These are phyloP conservation scores for Cryptococcus sp. DNA, from an alignment of 1,284 basidiomycete genomes.

Conservation along the genomic window DNA sequence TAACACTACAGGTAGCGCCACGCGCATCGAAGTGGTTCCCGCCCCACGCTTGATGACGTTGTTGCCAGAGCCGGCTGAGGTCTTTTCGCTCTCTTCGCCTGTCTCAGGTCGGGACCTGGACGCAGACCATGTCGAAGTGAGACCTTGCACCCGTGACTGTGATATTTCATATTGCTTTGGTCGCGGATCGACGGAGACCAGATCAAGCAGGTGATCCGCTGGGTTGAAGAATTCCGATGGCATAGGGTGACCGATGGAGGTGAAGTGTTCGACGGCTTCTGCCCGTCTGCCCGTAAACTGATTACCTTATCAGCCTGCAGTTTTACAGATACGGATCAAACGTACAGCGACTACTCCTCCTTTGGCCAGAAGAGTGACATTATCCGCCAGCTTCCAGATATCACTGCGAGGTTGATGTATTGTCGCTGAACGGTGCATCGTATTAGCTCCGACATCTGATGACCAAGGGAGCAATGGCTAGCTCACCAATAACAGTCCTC, in stretches of 20 bases:
- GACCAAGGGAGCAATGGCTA: neutral
- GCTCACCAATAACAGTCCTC: constrained; percentile 57
- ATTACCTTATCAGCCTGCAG: neutral
- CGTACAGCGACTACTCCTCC: constrained; percentile 55
- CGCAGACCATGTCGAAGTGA: constrained; percentile 26
- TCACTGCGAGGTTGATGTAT: constrained; percentile 61
- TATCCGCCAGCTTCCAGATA: constrained; percentile 57
- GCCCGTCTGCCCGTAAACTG: constrained; percentile 38
- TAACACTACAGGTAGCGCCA: constrained; percentile 52
- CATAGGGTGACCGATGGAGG: constrained; percentile 47
- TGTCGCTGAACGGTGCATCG: constrained; percentile 46
- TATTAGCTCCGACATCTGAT: constrained; percentile 1
- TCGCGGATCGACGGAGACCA: constrained; percentile 51
- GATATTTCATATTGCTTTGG: constrained; percentile 25
- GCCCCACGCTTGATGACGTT: constrained; percentile 15
- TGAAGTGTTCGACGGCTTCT: constrained; percentile 46
- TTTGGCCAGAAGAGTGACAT: constrained; percentile 58
- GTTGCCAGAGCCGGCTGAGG: neutral
- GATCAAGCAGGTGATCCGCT: constrained; percentile 53
- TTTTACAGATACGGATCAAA: neutral
- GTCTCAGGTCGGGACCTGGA: constrained; percentile 9
- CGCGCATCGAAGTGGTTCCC: constrained; percentile 45
- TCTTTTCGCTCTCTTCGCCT: constrained; percentile 17
- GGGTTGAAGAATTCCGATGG: constrained; percentile 52
- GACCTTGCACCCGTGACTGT: constrained; percentile 20